These are phyloP conservation scores for Suhomyces bribrorum DNA, from an alignment of 1,139 yeast species.

Conservation along the genomic window DNA sequence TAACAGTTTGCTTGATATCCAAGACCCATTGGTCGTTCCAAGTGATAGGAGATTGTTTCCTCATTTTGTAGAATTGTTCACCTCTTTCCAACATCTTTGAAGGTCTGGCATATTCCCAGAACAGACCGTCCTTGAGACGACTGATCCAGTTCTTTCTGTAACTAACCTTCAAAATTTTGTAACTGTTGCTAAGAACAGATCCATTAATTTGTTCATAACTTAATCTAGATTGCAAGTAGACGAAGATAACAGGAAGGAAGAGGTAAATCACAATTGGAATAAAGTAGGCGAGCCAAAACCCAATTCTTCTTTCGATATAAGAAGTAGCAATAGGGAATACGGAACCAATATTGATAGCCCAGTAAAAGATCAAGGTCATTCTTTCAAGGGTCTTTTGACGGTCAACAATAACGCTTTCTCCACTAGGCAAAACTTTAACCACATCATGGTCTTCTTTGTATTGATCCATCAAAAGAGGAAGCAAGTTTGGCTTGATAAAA, in stretches of 20 bases:
- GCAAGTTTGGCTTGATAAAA: constrained; percentile 51
- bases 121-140: constrained; percentile 36
- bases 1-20: constrained; percentile 58
- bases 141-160: constrained; percentile 41
- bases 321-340: constrained; percentile 78
- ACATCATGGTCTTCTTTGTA: constrained; percentile 56
- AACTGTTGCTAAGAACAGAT: constrained; percentile 47
- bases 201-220: constrained; percentile 45
- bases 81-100: constrained; percentile 48
- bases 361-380: constrained; percentile 74
- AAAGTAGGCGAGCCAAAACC: constrained; percentile 77
- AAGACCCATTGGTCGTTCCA: constrained; percentile 62
- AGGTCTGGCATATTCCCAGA: constrained; percentile 62
- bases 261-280: constrained; percentile 55
- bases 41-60: constrained; percentile 35
- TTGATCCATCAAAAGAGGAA: constrained; percentile 56
- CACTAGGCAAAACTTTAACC: constrained; percentile 58
- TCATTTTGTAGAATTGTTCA: constrained; percentile 27
- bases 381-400: constrained; percentile 72
- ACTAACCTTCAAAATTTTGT: constrained; percentile 42
- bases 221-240: constrained; percentile 39
- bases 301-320: constrained; percentile 65
- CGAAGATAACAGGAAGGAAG: constrained; percentile 48
- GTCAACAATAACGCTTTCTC: constrained; percentile 70
- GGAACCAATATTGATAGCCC: constrained; percentile 81